Evolutionary conservation across 257 asterid species (phyloP).

Genomic region (Prunella vulgaris): DNA sequence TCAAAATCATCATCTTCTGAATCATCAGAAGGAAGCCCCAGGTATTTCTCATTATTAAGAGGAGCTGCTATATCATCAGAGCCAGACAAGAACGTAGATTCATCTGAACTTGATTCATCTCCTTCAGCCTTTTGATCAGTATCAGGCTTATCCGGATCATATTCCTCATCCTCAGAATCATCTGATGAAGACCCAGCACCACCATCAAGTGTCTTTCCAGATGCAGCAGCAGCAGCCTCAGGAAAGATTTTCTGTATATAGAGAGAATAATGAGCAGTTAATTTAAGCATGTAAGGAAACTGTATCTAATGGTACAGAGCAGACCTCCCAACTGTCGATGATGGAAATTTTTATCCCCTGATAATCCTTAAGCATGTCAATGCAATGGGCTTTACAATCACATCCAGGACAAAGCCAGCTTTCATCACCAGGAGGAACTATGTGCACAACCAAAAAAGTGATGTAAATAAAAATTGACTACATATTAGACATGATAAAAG

Average conservation of each 20-base stretch:
- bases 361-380: slow-evolving; percentile 70
- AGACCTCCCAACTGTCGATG: slow-evolving; percentile 92
- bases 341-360: slow-evolving; percentile 55
- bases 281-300: slow-evolving; percentile 11
- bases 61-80: slow-evolving; percentile 37
- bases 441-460: slow-evolving; percentile 18
- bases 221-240: slow-evolving; percentile 77
- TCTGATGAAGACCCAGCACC: slow-evolving; percentile 60
- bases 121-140: slow-evolving; percentile 39
- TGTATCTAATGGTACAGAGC: slow-evolving; percentile 23
- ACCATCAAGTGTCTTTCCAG: slow-evolving; percentile 64
- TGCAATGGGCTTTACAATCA: slow-evolving; percentile 90
- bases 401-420: slow-evolving; percentile 99
- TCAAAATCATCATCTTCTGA: slow-evolving; percentile 91
- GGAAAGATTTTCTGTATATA: slow-evolving; percentile 80
- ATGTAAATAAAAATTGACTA: slow-evolving; percentile 9
- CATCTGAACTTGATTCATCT: slow-evolving; percentile 54
- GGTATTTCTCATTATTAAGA: slow-evolving; percentile 30
- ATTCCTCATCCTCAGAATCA: slow-evolving; percentile 92
- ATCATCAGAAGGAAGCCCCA: slow-evolving; percentile 82
- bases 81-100: slow-evolving; percentile 58
- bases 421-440: slow-evolving; percentile 98
- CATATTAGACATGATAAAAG: not conserved
- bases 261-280: slow-evolving; percentile 31
- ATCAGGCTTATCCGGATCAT: slow-evolving; percentile 70